Evolutionary conservation across 169 alveolate genomes (phyloP), one percentile per base, ranked within the genome.

Genomic region (Babesia divergens): DNA sequence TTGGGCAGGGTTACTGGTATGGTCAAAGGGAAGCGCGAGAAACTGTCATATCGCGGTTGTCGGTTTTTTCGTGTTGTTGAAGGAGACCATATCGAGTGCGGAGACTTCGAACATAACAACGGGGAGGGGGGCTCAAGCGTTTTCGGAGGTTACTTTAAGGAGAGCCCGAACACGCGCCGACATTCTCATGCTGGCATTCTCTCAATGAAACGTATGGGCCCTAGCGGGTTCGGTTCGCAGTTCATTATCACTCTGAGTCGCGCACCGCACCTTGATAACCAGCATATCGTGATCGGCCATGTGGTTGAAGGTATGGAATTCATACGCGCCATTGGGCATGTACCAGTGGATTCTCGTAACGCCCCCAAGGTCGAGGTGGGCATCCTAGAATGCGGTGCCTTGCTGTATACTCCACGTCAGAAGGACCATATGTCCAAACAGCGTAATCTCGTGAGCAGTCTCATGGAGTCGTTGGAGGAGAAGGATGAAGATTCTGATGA

Each of bases 1-100:
- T 44, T 34, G 29, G 82, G 82, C 35, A 54, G 56, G 3, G 59
- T 51, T 32, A 58, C 55, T 9, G 62, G 68, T 0, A 29, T 43
- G 20, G 60, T 56, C 38, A 55, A 68, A 0, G 82, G 77, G 43
- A 74, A 71, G 64, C 95, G 97, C 40, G 91, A 93, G 71, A 93
- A 91, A 20, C 91, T 97, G 32, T 92, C 89, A 58, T 97, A 91
- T 90, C 92, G 91, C 60, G 94, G 94, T 47, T 81, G 92, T 58
- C 67, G 81, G 18, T 94, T 97, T 68, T 98, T 93, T 80, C 90
- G 98, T 68, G 94, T 97, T 32, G 93, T 97, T 49, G 97, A 97
- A 2, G 90, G 92, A 37, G 94, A 95, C 84, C 93, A 95, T 97
- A 65, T 92, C 53, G 93, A 94, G 81, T 95, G 98, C 58, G 98